phyloP scores from a whole-genome alignment of 2,329 filamentous ascomycete species.

The Scedosporium boydii region DNA sequence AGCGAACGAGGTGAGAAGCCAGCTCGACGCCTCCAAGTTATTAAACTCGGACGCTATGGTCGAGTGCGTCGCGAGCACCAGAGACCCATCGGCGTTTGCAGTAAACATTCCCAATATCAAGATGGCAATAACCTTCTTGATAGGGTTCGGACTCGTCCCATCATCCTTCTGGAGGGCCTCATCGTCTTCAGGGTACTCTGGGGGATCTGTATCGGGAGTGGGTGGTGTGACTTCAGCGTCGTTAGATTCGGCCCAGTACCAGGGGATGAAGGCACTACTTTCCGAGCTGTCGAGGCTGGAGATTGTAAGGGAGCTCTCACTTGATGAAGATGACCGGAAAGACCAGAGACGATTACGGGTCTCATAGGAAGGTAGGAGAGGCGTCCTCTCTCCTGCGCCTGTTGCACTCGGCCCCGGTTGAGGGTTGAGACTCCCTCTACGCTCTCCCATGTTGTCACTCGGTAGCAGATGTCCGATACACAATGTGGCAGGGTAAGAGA shows the following conservation, averaged over 20 bases:
- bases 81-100: constrained; percentile 51
- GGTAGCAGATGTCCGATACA: constrained; percentile 7
- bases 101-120: constrained; percentile 44
- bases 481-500: constrained; percentile 4
- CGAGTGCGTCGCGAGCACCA: constrained; percentile 58
- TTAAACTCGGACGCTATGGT: constrained; percentile 53
- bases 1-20: constrained; percentile 22
- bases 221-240: neutral
- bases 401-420: neutral
- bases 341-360: neutral
- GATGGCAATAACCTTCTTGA: constrained; percentile 13
- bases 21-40: constrained; percentile 42
- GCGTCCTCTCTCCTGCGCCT: neutral
- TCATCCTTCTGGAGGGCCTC: constrained; percentile 3
- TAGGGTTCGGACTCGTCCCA: constrained; percentile 6
- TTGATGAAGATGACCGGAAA: neutral
- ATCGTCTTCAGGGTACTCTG: neutral
- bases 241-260: neutral
- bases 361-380: neutral
- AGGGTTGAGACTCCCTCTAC: neutral
- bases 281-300: constrained; percentile 4
- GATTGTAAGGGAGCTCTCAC: constrained; percentile 5
- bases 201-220: neutral
- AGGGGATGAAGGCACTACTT: neutral
- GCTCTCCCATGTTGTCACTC: neutral